These are phyloP conservation scores for Madurella fahalii DNA, from an alignment of 2,329 filamentous ascomycete genomes.

Conservation along the genomic window DNA sequence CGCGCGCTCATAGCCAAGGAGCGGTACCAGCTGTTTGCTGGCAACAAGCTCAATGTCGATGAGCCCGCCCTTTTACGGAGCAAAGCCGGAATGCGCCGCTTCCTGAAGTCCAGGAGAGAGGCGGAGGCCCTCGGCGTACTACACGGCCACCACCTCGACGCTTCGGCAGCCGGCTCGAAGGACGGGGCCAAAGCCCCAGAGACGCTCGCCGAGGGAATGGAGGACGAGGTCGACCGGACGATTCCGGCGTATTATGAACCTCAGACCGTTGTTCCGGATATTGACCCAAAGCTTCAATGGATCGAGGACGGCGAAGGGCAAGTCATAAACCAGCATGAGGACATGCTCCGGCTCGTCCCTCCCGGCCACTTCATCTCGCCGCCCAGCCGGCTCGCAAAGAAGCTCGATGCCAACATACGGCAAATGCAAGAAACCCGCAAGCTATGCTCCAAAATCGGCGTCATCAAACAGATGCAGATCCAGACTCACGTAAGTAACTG, in stretches of 20 bases:
- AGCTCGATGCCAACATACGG: conserved; percentile 84
- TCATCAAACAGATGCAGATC: conserved; percentile 99
- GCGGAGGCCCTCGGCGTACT: conserved; percentile 49
- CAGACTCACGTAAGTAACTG: conserved; percentile 72
- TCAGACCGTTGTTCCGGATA: conserved; percentile 78
- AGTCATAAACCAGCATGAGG: conserved; percentile 81
- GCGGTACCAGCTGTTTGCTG: conserved; percentile 79
- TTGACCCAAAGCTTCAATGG: conserved; percentile 77
- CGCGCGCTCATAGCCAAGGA: conserved; percentile 82
- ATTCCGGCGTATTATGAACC: conserved; percentile 94
- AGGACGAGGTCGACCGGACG: conserved; percentile 77
- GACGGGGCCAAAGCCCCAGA: conserved; percentile 54
- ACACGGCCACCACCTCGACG: conserved; percentile 37
- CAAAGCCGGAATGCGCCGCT: conserved; percentile 86
- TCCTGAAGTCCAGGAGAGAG: conserved; percentile 73
- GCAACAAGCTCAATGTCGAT: conserved; percentile 77
- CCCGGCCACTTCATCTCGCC: conserved; percentile 72
- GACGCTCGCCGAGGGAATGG: conserved; percentile 91
- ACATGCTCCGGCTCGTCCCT: conserved; percentile 75
- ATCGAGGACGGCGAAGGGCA: conserved; percentile 84
- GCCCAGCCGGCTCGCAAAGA: conserved; percentile 67
- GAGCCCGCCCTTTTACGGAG: conserved; percentile 81
- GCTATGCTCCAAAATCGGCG: conserved; percentile 90
- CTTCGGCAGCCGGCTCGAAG: conserved; percentile 47
- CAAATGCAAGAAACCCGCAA: conserved; percentile 98